Evolutionary conservation across 1,284 basidiomycete species (phyloP).

Genomic region (Trichosporon faecale): DNA sequence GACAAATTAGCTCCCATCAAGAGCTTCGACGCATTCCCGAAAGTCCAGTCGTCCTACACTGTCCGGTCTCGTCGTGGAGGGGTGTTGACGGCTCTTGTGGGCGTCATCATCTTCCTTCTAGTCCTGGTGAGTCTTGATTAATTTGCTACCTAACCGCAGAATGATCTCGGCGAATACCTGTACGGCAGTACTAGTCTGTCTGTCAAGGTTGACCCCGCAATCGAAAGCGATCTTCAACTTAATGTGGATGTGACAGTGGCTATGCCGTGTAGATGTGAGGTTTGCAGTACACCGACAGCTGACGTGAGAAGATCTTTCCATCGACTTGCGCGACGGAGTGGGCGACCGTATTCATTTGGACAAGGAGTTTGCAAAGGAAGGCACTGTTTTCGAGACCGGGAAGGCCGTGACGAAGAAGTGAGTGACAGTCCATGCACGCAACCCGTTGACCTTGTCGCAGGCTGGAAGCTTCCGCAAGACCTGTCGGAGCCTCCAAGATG

Average conservation of each 20-base stretch:
- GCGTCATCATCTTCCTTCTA: slow-evolving; percentile 59
- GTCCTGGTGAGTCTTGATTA: slow-evolving; percentile 36
- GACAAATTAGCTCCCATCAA: slow-evolving; percentile 52
- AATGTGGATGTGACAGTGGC: slow-evolving; percentile 88
- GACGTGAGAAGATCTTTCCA: slow-evolving; percentile 63
- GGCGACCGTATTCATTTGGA: slow-evolving; percentile 86
- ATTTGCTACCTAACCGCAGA: slow-evolving; percentile 57
- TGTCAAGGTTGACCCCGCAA: slow-evolving; percentile 70
- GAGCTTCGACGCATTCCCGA: slow-evolving; percentile 69
- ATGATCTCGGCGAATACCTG: slow-evolving; percentile 83
- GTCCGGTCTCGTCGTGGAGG: slow-evolving; percentile 80
- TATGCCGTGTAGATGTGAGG: slow-evolving; percentile 87
- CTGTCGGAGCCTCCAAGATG: slow-evolving; percentile 42
- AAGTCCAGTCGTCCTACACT: slow-evolving; percentile 84
- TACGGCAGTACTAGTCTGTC: slow-evolving; percentile 84
- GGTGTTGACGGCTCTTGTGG: slow-evolving; percentile 77
- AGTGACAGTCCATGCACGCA: slow-evolving; percentile 28
- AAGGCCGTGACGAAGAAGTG: slow-evolving; percentile 72
- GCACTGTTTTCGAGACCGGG: slow-evolving; percentile 78
- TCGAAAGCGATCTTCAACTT: slow-evolving; percentile 66
- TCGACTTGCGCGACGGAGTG: slow-evolving; percentile 86
- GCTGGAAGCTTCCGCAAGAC: slow-evolving; percentile 10
- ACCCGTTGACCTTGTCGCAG: slow-evolving; percentile 8
- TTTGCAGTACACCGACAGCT: neutral
- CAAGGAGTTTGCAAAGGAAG: slow-evolving; percentile 79